Conservation (phyloP, 139 green algal genomes). For the Chlorokybus atmophyticus region DNA sequence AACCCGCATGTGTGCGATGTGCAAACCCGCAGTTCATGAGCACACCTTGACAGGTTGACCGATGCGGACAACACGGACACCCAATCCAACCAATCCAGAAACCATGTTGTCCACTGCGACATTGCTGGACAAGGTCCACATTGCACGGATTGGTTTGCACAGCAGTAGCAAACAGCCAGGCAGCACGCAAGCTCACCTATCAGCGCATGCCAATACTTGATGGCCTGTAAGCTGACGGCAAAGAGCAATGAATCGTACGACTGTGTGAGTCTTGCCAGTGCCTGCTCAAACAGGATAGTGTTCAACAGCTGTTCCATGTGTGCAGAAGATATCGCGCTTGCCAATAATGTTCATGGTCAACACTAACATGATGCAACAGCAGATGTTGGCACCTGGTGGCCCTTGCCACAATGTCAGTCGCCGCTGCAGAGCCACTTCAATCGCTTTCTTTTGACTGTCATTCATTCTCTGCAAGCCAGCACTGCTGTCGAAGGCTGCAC, state of each 20-base stretch:
- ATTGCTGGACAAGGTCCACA: conserved; percentile 18
- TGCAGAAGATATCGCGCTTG: too few species aligned
- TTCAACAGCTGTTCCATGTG: too few species aligned
- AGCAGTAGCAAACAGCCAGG: not conserved
- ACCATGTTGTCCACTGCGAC: conserved; percentile 79
- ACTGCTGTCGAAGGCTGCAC: too few species aligned
- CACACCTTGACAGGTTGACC: conserved; percentile 36
- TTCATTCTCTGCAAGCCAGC: too few species aligned
- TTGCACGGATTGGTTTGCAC: too few species aligned
- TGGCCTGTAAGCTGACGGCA: not conserved
- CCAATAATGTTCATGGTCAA: too few species aligned
- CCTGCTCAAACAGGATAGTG: not conserved
- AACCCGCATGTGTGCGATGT: too few species aligned
- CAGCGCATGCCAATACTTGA: conserved; percentile 18
- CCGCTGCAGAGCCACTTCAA: conserved; percentile 18
- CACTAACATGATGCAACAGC: too few species aligned
- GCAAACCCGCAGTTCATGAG: not conserved
- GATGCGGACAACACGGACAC: conserved; percentile 57
- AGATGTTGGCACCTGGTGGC: conserved; percentile 23
- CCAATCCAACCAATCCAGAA: conserved; percentile 49
- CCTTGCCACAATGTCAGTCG: conserved; percentile 31
- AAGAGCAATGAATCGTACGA: conserved; percentile 13
- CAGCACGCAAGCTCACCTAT: conserved; percentile 6
- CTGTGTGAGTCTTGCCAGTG: conserved; percentile 28
- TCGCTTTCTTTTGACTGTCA: conserved; percentile 19